Percentiles rank a stretch among this genome's conserved stretches.
Conservation (phyloP, 805 yeast species). For the Barnettozyma pratensis region DNA sequence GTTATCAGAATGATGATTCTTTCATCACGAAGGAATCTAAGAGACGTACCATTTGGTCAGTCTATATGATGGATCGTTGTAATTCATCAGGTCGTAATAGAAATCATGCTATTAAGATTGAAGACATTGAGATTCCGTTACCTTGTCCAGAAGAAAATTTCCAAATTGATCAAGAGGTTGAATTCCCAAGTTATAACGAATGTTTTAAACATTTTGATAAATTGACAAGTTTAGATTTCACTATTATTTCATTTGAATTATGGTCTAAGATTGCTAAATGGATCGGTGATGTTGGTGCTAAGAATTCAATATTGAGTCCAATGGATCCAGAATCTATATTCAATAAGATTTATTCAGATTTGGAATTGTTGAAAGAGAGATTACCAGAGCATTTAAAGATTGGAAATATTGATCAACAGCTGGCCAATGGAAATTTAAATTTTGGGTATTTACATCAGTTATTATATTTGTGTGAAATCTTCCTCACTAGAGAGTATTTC, state of each 20-base stretch:
- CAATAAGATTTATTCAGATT: slow-evolving; percentile 22
- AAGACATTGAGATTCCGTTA: slow-evolving; percentile 28
- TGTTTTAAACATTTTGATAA: slow-evolving; percentile 11
- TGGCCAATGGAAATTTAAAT: slow-evolving; percentile 27
- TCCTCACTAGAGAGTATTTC: slow-evolving; percentile 33
- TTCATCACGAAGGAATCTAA: slow-evolving; percentile 29
- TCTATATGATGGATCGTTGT: slow-evolving; percentile 39
- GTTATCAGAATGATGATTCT: slow-evolving; percentile 13
- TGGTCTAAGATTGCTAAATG: slow-evolving; percentile 36
- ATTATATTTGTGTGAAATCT: slow-evolving; percentile 29
- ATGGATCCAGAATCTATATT: slow-evolving; percentile 28
- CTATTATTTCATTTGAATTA: slow-evolving; percentile 30
- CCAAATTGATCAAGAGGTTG: slow-evolving; percentile 23
- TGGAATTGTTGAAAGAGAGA: slow-evolving; percentile 22
- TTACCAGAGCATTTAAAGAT: slow-evolving; percentile 26
- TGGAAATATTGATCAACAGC: slow-evolving; percentile 27
- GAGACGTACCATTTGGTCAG: slow-evolving; percentile 36
- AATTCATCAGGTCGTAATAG: slow-evolving; percentile 33
- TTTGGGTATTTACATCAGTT: slow-evolving; percentile 34
- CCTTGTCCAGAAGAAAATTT: slow-evolving; percentile 32
- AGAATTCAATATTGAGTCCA: slow-evolving; percentile 27
- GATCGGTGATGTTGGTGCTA: slow-evolving; percentile 33
- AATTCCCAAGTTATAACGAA: slow-evolving; percentile 9
- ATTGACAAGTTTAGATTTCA: slow-evolving; percentile 27
- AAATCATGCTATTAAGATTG: slow-evolving; percentile 29